Evolutionary conservation across 495 filamentous ascomycete genomes (phyloP).

Genomic region (Talaromyces adpressus): DNA sequence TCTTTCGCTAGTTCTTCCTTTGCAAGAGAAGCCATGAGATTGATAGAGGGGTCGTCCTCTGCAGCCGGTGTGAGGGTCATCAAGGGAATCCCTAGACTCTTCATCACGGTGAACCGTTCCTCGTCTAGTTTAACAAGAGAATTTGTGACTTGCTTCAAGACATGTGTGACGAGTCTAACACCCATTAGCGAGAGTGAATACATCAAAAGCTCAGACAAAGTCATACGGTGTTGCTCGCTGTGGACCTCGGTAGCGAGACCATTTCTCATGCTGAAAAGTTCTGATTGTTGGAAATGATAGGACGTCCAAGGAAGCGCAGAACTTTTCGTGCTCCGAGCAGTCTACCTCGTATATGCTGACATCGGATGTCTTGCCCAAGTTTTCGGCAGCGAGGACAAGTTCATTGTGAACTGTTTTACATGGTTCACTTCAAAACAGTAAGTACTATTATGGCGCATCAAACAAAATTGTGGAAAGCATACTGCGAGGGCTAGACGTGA

Average conservation of each 20-base stretch:
- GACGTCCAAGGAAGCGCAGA: constrained; percentile 2
- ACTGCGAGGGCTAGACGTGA: background rate
- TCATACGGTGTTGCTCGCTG: background rate
- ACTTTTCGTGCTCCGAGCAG: background rate
- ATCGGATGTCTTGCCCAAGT: background rate
- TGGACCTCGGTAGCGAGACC: background rate
- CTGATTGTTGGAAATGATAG: background rate
- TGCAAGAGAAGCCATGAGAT: background rate
- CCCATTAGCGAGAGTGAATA: background rate
- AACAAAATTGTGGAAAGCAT: background rate
- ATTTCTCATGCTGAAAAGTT: background rate
- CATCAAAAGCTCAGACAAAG: background rate
- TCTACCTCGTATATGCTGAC: constrained; percentile 1
- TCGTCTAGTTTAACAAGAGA: background rate
- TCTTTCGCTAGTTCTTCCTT: background rate
- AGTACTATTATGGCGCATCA: background rate
- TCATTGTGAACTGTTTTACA: background rate
- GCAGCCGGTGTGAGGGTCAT: background rate
- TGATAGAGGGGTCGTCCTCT: background rate
- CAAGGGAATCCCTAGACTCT: background rate
- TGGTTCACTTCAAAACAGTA: background rate
- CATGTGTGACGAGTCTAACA: background rate
- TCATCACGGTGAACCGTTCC: background rate
- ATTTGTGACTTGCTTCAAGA: background rate
- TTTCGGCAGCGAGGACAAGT: background rate